phyloP scores from a whole-genome alignment of 2,329 filamentous ascomycete species.

The Paramyrothecium sp. region DNA sequence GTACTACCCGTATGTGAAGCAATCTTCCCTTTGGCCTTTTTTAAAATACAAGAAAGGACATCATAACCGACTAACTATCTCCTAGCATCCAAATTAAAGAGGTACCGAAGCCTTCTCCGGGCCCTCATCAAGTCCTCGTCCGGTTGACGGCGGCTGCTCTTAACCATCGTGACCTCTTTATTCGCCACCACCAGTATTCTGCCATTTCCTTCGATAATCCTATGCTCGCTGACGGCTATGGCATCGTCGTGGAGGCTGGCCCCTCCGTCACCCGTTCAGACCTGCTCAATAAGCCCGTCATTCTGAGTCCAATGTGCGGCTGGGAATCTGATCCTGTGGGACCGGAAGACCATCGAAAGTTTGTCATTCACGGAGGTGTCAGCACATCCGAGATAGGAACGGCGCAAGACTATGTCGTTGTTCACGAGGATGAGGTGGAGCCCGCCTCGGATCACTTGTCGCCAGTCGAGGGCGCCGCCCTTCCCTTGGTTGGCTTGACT shows the following conservation, averaged over 20 bases:
- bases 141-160: conserved; percentile 77
- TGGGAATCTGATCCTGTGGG: conserved; percentile 73
- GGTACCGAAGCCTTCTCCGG: conserved; percentile 61
- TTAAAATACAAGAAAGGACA: too few relatives aligned
- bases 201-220: conserved; percentile 76
- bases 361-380: conserved; percentile 69
- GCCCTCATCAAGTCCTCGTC: conserved; percentile 69
- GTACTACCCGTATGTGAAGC: conserved; percentile 67
- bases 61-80: not conserved
- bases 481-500: conserved; percentile 84
- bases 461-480: conserved; percentile 73
- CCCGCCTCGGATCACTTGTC: conserved; percentile 70
- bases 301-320: conserved; percentile 74
- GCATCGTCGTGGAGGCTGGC: conserved; percentile 67
- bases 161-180: conserved; percentile 94
- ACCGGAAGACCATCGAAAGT: conserved; percentile 62
- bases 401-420: conserved; percentile 68
- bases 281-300: conserved; percentile 63
- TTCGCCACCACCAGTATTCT: conserved; percentile 89
- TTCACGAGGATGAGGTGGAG: conserved; percentile 73
- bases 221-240: conserved; percentile 79
- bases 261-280: conserved; percentile 35
- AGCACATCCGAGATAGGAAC: conserved; percentile 63
- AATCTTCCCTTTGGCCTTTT: too few relatives aligned
- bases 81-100: conserved; percentile 58